Evolutionary conservation across 352 stramenopile genomes (phyloP).

Genomic region (Phytophthora sp.): DNA sequence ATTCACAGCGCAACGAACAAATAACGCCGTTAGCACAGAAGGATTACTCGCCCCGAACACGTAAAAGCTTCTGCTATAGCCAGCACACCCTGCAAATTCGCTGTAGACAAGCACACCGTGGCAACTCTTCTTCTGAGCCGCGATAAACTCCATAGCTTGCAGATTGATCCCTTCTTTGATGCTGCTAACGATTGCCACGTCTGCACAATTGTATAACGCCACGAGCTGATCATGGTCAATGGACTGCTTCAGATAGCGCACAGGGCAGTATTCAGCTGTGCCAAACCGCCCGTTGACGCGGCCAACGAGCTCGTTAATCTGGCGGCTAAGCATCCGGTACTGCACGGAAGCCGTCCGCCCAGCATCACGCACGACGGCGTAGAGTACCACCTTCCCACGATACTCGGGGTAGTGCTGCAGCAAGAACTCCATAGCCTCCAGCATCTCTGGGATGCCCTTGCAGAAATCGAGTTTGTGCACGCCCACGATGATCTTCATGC

Average conservation of each 20-base stretch:
- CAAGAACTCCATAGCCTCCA: constrained; percentile 90
- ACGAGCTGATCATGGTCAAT: constrained; percentile 90
- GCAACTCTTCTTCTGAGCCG: constrained; percentile 77
- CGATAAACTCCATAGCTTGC: constrained; percentile 93
- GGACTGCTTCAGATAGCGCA: constrained; percentile 89
- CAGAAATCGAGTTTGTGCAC: constrained; percentile 85
- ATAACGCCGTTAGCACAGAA: constrained; percentile 2
- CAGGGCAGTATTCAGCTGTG: constrained; percentile 87
- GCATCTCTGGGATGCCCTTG: constrained; percentile 90
- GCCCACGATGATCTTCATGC: constrained; percentile 79
- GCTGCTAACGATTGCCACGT: constrained; percentile 89
- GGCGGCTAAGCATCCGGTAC: constrained; percentile 85
- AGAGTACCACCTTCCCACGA: constrained; percentile 93
- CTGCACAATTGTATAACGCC: constrained; percentile 87
- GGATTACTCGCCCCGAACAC: too few relatives aligned
- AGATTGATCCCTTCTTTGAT: constrained; percentile 93
- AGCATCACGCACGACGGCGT: constrained; percentile 90
- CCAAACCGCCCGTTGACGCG: constrained; percentile 89
- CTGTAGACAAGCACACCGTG: constrained; percentile 91
- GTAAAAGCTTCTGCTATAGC: not conserved
- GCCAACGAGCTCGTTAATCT: constrained; percentile 91
- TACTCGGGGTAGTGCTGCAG: constrained; percentile 91
- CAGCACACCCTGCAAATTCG: constrained; percentile 83
- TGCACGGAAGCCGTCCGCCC: constrained; percentile 68
- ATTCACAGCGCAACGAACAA: not conserved